These are phyloP conservation scores for Megacollybia marginata DNA, from an alignment of 768 basidiomycete species.

Conservation along the genomic window DNA sequence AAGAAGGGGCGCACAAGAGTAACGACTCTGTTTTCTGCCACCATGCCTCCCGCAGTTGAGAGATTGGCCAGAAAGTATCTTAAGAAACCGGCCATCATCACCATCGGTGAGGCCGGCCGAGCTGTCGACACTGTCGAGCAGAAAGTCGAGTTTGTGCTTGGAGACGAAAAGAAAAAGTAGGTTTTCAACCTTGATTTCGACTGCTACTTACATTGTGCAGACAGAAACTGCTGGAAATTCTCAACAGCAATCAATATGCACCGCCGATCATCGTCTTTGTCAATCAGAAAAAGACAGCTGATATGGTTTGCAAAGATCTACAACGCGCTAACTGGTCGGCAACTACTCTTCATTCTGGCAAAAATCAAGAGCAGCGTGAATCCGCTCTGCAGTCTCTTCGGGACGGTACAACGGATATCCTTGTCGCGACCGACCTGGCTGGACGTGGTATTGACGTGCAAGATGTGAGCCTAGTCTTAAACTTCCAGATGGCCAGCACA, in stretches of 20 bases:
- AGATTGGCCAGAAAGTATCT: constrained; percentile 93
- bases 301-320: constrained; percentile 94
- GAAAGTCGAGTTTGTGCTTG: constrained; percentile 83
- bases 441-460: constrained; percentile 99
- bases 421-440: constrained; percentile 96
- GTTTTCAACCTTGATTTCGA: constrained; percentile 14
- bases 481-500: constrained; percentile 94
- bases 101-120: constrained; percentile 95
- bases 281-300: constrained; percentile 99
- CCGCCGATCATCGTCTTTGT: constrained; percentile 98
- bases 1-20: constrained; percentile 80
- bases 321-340: constrained; percentile 86
- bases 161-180: constrained; percentile 96
- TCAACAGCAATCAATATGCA: constrained; percentile 75
- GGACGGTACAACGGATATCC: constrained; percentile 76
- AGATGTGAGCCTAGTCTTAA: constrained; percentile 92
- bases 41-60: constrained; percentile 97
- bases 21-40: constrained; percentile 96
- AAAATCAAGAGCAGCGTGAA: constrained; percentile 96
- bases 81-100: constrained; percentile 87
- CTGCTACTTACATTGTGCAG: constrained; percentile 29
- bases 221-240: constrained; percentile 81
- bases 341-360: constrained; percentile 92
- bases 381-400: constrained; percentile 83
- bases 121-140: constrained; percentile 99